phyloP scores from a whole-genome alignment of 371 early-diverging fungal species.

The Apophysomyces ossiformis region DNA sequence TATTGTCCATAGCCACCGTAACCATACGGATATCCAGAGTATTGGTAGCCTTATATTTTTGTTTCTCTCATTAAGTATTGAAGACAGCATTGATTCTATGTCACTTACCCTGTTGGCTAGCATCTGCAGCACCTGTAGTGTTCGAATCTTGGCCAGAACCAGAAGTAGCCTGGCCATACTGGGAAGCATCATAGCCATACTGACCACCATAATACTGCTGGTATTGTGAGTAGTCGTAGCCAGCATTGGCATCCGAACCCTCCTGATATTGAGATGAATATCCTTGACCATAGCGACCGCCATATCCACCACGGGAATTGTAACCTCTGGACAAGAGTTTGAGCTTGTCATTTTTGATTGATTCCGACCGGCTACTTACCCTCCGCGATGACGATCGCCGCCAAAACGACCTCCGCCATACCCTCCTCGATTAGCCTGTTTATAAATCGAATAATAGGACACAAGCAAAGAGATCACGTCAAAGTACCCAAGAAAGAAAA shows the following conservation, averaged over 20 bases:
- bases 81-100: not conserved
- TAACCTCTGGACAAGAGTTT: not conserved
- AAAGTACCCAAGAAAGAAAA: conserved; percentile 3
- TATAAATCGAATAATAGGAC: not conserved
- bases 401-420: conserved; percentile 38
- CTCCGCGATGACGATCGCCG: conserved; percentile 29
- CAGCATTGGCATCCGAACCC: conserved; percentile 15
- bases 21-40: conserved; percentile 31
- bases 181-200: conserved; percentile 38
- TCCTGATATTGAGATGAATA: conserved; percentile 24
- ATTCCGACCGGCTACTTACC: conserved; percentile 17
- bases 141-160: conserved; percentile 18
- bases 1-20: conserved; percentile 37
- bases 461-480: conserved; percentile 5
- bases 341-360: not conserved
- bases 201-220: conserved; percentile 45
- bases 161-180: conserved; percentile 12
- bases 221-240: conserved; percentile 47
- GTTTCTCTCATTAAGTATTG: conserved; percentile 12
- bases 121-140: not conserved
- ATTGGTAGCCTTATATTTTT: conserved; percentile 25
- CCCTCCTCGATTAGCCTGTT: conserved; percentile 41
- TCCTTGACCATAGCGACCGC: conserved; percentile 18
- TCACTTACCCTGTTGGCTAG: conserved; percentile 8
- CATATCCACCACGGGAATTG: conserved; percentile 13